These are phyloP conservation scores for Eragrostis tef DNA, from an alignment of 202 grass and related monocot species.

Conservation along the genomic window DNA sequence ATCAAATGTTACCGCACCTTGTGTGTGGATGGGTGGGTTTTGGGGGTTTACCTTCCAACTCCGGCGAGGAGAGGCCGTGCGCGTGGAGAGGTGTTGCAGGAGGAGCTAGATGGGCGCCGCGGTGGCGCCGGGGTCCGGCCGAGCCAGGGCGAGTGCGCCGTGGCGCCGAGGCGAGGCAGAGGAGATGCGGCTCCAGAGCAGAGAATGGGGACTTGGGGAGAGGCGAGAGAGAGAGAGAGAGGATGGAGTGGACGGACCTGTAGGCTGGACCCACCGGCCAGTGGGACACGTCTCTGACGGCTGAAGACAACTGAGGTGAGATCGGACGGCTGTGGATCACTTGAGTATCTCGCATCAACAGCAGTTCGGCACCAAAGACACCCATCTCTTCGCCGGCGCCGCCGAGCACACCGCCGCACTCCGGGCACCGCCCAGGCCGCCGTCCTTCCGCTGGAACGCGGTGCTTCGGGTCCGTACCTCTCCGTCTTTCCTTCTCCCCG, in stretches of 20 bases:
- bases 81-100: neutral
- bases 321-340: constrained; percentile 1
- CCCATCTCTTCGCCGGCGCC: neutral
- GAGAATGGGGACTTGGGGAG: too few relatives aligned
- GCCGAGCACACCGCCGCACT: neutral
- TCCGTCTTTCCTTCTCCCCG: neutral
- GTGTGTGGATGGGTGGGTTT: neutral
- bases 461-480: too few relatives aligned
- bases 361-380: neutral
- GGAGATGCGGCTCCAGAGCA: neutral
- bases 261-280: neutral
- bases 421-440: neutral
- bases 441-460: neutral
- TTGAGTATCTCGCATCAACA: neutral
- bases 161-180: neutral
- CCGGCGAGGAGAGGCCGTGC: neutral
- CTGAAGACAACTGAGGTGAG: neutral
- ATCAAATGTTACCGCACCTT: neutral
- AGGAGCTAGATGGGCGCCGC: neutral
- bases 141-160: neutral
- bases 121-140: neutral
- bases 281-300: neutral
- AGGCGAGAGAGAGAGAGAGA: neutral
- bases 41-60: constrained; percentile 7
- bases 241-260: neutral